Percentiles rank a stretch among this genome's conserved stretches.
Conservation (phyloP, 306 rosid species). For the Vigna unguiculata region DNA sequence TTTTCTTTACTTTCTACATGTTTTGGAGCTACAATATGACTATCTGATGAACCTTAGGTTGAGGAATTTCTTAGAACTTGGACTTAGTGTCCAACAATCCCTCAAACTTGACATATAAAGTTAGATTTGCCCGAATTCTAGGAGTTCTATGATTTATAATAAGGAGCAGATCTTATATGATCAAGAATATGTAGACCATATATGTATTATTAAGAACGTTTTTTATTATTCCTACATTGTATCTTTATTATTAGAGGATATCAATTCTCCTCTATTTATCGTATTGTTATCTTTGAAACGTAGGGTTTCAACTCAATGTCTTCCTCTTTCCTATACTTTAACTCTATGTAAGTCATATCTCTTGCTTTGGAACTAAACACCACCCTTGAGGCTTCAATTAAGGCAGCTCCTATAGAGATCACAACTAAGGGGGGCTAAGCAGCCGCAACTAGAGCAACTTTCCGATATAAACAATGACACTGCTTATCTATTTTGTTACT, state of each 20-base stretch:
- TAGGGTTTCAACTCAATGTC: no score
- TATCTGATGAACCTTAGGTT: constrained; percentile 32
- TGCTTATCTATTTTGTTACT: constrained; percentile 7
- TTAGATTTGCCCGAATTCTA: neutral
- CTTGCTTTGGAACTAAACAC: neutral
- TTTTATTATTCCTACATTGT: no score
- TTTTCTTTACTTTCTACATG: constrained; percentile 9
- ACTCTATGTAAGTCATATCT: neutral
- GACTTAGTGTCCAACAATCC: neutral
- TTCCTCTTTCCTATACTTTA: no score
- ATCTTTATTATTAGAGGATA: no score
- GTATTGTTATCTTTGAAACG: no score
- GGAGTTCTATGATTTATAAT: neutral
- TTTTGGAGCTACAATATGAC: neutral
- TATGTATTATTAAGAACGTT: no score
- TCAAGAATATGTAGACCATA: no score
- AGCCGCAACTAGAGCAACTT: neutral
- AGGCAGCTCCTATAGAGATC: neutral
- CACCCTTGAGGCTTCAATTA: neutral
- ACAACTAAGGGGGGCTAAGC: neutral
- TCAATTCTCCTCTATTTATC: no score
- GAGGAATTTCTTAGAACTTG: constrained; percentile 11
- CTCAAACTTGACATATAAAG: neutral
- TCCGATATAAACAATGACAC: neutral
- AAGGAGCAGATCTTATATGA: no score